phyloP scores from a whole-genome alignment of 2,329 filamentous ascomycete genomes.

The Zymoseptoria passerinii region DNA sequence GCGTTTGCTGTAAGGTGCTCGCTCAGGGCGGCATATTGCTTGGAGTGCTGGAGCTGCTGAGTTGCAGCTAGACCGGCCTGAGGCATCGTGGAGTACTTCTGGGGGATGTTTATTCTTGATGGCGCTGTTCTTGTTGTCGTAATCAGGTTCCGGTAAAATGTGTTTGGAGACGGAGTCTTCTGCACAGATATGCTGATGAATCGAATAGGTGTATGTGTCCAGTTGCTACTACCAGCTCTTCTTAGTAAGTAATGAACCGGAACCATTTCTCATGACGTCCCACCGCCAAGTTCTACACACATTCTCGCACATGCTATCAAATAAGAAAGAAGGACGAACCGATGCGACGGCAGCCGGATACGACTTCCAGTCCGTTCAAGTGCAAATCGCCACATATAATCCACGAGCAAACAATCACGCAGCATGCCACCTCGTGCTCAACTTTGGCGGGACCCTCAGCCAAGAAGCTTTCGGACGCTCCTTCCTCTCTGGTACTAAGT shows the following conservation, averaged over 20 bases:
- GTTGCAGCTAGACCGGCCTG: constrained; percentile 12
- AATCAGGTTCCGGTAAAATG: no score
- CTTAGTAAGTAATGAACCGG: neutral
- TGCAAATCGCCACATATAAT: constrained; percentile 8
- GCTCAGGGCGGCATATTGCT: constrained; percentile 10
- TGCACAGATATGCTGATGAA: neutral
- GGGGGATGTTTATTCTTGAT: neutral
- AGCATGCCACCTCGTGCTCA: neutral
- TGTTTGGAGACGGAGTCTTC: no score
- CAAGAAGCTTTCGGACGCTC: neutral
- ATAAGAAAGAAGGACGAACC: constrained; percentile 1
- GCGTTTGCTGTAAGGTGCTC: constrained; percentile 5
- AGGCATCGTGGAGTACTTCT: constrained; percentile 9
- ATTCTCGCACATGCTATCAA: neutral
- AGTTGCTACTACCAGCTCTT: neutral
- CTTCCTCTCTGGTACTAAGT: neutral
- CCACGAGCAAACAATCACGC: neutral
- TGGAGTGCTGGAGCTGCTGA: constrained; percentile 9
- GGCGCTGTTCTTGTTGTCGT: no score
- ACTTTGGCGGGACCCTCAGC: neutral
- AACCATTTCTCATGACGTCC: neutral
- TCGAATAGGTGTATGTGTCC: neutral
- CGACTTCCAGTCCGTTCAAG: constrained; percentile 5
- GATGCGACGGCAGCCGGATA: constrained; percentile 6
- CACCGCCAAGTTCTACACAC: neutral